Evolutionary conservation across 1,139 yeast genomes (phyloP).

Genomic region (Eremothecium coryli): DNA sequence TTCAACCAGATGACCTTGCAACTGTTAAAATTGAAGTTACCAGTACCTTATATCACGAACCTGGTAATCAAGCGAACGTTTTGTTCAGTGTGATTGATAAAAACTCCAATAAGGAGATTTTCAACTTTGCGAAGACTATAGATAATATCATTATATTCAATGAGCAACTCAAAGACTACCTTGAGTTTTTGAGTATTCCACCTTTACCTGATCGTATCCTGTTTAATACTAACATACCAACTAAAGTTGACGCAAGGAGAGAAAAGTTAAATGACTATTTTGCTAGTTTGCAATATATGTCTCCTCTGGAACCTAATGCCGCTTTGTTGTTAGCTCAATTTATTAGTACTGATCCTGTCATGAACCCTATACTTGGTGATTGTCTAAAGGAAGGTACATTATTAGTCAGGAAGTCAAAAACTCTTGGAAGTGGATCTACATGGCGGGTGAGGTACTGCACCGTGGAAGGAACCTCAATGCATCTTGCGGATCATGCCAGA

Average conservation of each 20-base stretch:
- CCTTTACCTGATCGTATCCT: constrained; percentile 50
- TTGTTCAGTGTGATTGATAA: constrained; percentile 55
- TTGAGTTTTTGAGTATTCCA: constrained; percentile 55
- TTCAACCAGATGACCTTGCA: constrained; percentile 58
- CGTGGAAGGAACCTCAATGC: constrained; percentile 55
- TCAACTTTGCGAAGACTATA: constrained; percentile 58
- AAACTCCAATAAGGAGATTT: constrained; percentile 53
- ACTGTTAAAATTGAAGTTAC: constrained; percentile 53
- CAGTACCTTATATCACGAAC: constrained; percentile 43
- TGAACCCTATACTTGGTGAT: constrained; percentile 48
- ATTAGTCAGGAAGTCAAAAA: constrained; percentile 46
- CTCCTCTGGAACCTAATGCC: constrained; percentile 49
- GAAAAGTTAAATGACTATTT: constrained; percentile 52
- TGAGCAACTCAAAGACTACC: constrained; percentile 43
- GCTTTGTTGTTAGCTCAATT: constrained; percentile 52
- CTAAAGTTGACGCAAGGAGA: constrained; percentile 55
- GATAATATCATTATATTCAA: constrained; percentile 51
- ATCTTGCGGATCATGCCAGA: constrained; percentile 50
- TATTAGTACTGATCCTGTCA: constrained; percentile 57
- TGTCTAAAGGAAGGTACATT: constrained; percentile 61
- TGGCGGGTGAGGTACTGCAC: constrained; percentile 77
- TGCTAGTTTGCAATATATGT: constrained; percentile 47
- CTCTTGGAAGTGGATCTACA: constrained; percentile 42
- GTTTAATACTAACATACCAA: constrained; percentile 53
- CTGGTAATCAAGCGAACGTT: constrained; percentile 44